Base-by-base conservation (phyloP, 176 grass and related monocot genomes). In the Raddia distichophylla region DNA sequence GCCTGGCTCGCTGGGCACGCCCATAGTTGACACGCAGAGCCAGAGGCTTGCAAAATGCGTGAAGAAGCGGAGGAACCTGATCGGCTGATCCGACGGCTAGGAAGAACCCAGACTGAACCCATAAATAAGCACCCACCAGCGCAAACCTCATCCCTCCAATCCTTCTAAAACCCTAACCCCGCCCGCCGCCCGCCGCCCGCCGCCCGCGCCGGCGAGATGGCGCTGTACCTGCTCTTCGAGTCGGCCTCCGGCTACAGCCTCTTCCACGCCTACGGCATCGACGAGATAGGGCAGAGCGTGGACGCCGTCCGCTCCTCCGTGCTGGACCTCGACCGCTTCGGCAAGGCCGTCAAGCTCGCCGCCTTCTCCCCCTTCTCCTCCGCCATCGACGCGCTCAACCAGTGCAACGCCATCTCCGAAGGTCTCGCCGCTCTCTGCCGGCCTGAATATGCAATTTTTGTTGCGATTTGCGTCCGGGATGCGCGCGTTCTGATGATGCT, bases 351-450 rank as follows among this genome's bases (percentile, higher is more conserved):
- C 80, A 97, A 94, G 80, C 88, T 97, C 89, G 54, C 80, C 33
- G 94, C 87, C 14, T 97, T 97, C 94, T 82, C 42, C 60, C 94
- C 94, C 15, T 97, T 89, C 87, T 89, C 87, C 61, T 92, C 94
- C 50, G 90, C 94, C 61, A 7, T 92, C 32, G 92, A 94, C 48
- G 94, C 92, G 5, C 91, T 94, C 64, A 92, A 92, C 80, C 94
- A 97, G 84, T 88, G 87, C 83, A 97, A 97, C 88, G 92, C 94
- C 35, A 69, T 97, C 69, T 94, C 90, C 15, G 90, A 97, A 90
- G 94, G 92, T 92, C 43, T 46, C 20, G 4, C 8, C 9, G 1
- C 37, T 1, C 60, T 0, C 17, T 5, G 2, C 7, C 9, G 45
- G 2, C 47, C 5, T 46, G 9, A 54, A 12, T 14, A 6, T 49